Evolutionary conservation across 345 rosid species (phyloP).

Genomic region (Citrus mangshanensis): DNA sequence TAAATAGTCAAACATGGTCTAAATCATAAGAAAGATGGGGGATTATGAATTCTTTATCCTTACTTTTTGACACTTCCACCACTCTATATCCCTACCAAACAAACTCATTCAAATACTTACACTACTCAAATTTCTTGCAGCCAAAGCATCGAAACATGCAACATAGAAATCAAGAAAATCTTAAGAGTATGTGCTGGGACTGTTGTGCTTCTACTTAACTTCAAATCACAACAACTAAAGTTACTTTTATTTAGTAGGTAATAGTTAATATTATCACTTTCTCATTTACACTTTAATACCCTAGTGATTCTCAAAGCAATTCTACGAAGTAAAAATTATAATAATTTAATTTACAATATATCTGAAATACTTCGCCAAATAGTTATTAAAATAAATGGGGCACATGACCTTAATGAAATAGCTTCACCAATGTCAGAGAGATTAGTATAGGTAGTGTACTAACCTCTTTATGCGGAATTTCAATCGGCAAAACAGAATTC

Average conservation of each 20-base stretch:
- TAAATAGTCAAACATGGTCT: constrained; percentile 12
- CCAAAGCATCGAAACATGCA: constrained; percentile 6
- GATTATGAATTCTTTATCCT: constrained; percentile 1
- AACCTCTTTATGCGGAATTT: neutral
- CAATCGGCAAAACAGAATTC: neutral
- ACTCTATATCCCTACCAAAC: neutral
- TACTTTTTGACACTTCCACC: neutral
- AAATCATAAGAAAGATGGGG: constrained; percentile 3
- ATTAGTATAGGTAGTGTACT: too few species aligned
- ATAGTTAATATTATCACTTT: too few species aligned
- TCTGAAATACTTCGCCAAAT: fast-evolving
- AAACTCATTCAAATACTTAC: constrained; percentile 7
- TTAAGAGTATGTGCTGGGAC: neutral
- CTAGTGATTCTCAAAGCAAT: too few species aligned
- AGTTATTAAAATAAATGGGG: too few species aligned
- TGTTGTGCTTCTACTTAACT: neutral
- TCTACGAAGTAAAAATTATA: too few species aligned
- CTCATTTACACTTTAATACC: neutral
- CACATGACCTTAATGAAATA: too few species aligned
- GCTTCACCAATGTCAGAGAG: neutral
- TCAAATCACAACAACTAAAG: neutral
- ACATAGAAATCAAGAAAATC: constrained; percentile 1
- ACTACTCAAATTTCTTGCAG: neutral
- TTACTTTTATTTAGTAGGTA: too few species aligned
- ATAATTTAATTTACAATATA: fast-evolving